Base-by-base conservation (phyloP, 208 protist species). In the Leptomonas pyrrhocoris region DNA sequence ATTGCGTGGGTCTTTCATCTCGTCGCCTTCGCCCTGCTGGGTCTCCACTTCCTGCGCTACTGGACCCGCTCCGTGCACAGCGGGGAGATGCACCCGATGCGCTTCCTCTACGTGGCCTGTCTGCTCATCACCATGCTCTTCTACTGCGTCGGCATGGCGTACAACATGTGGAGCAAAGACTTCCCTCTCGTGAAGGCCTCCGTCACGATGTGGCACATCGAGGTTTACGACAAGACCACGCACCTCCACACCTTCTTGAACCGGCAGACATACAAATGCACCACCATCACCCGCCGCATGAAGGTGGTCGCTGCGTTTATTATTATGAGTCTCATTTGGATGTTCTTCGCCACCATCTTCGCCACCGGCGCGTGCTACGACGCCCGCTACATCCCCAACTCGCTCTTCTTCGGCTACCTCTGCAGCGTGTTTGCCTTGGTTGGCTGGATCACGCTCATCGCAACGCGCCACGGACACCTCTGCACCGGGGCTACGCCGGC, bases 141-240 rank as follows among this genome's bases (percentile, higher is more conserved):
- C 68, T 84, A 80, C 68, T 82, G 69, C 51, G 73, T 84, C n/a
- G 78, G 78, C 1, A 61, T 61, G 40, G 78, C 77, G 42, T 75
- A 62, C 56, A 62, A 49, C 48, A 66, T 80, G 69, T 87, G 78
- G 77, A 38, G 36, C 25, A 76, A 74, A 55, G 54, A 48, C 60
- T 84, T 84, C 36, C 57, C 68, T 0, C 49, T 55, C 16, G 74
- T 84, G 21, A 81, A 69, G 61, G 68, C 31, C n/a, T 75, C 68
- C n/a, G 55, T 87, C 8, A 78, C 75, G 16, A 68, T 84, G 68
- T 87, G 82, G 79, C 70, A 82, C 61, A 67, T 83, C 18, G 73
- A 84, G 60, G 40, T 87, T 19, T 65, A 82, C 68, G 82, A 87
- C 63, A 68, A 53, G 38, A 50, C 51, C 42, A 77, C 73, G 45